Evolutionary conservation across 805 yeast species (phyloP).

Genomic region (Zygoascus tannicola): DNA sequence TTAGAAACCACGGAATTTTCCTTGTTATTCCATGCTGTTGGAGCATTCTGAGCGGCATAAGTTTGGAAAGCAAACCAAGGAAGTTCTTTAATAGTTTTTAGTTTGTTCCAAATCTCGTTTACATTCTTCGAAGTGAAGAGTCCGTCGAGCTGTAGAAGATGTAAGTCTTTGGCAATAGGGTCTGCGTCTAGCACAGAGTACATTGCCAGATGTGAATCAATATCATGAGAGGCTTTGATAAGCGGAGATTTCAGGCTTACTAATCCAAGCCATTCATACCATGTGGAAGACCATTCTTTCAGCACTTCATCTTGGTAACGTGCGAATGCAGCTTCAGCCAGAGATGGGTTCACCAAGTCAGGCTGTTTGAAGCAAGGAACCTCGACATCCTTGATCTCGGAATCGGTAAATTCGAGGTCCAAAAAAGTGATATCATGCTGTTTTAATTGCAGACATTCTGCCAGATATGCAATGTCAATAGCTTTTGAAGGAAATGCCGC

Average conservation of each 20-base stretch:
- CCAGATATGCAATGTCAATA: no score
- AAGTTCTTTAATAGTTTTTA: not conserved
- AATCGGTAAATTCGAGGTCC: not conserved
- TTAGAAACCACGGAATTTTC: conserved; percentile 12
- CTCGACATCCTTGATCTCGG: not conserved
- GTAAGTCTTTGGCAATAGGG: not conserved
- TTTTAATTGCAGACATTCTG: no score
- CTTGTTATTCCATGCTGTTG: conserved; percentile 15
- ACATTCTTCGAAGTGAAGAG: conserved; percentile 1
- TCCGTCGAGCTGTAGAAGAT: conserved; percentile 4
- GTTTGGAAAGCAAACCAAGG: conserved; percentile 5
- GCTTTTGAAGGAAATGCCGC: conserved; percentile 1
- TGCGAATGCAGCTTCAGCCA: not conserved
- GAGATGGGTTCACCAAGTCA: not conserved
- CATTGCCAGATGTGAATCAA: conserved; percentile 12
- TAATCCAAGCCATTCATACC: conserved; percentile 19
- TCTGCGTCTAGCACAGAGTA: conserved; percentile 11
- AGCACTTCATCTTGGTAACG: conserved; percentile 5
- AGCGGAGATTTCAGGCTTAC: conserved; percentile 13
- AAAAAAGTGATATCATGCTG: no score
- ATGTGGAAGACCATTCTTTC: conserved; percentile 14
- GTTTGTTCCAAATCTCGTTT: not conserved
- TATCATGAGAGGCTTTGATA: conserved; percentile 5
- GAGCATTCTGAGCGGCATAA: conserved; percentile 14
- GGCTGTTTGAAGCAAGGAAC: not conserved